Conservation (phyloP, 768 basidiomycete species). For the Rhodotorula graminis region DNA sequence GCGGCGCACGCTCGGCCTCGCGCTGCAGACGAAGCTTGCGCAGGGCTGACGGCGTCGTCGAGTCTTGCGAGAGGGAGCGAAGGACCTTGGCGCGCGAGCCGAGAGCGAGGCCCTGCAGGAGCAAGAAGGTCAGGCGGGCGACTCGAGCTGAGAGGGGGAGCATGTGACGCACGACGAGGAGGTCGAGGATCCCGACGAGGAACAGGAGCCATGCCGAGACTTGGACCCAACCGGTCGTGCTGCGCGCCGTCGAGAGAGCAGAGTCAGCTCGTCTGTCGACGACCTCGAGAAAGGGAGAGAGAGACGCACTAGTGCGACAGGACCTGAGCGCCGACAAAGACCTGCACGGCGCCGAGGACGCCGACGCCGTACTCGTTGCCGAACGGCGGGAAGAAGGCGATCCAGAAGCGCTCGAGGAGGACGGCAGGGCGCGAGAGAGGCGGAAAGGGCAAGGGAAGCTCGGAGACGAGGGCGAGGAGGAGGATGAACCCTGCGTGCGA, state of each 20-base stretch:
- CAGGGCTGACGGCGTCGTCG: conserved; percentile 24
- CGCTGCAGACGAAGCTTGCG: conserved; percentile 16
- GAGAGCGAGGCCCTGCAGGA: conserved; percentile 29
- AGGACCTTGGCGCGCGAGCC: conserved; percentile 19
- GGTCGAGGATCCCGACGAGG: conserved; percentile 30
- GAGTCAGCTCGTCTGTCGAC: neutral
- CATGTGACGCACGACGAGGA: conserved; percentile 17
- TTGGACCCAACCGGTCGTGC: conserved; percentile 14
- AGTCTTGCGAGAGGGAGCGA: conserved; percentile 25
- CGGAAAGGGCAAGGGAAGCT: conserved; percentile 15
- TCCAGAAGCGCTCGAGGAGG: conserved; percentile 16
- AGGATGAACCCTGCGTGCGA: conserved; percentile 15
- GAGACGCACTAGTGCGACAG: conserved; percentile 2
- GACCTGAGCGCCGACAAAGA: conserved; percentile 19
- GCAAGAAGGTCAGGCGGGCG: neutral
- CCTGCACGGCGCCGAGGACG: conserved; percentile 24
- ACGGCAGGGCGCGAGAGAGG: neutral
- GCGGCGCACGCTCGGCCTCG: neutral
- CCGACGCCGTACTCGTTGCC: conserved; percentile 22
- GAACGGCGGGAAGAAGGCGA: conserved; percentile 28
- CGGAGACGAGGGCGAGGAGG: conserved; percentile 25
- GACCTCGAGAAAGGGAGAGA: too few relatives aligned
- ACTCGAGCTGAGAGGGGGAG: neutral
- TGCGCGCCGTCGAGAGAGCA: neutral
- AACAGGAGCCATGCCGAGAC: conserved; percentile 31